phyloP scores from a whole-genome alignment of 805 yeast genomes.

The Nakazawaea wyomingensis region DNA sequence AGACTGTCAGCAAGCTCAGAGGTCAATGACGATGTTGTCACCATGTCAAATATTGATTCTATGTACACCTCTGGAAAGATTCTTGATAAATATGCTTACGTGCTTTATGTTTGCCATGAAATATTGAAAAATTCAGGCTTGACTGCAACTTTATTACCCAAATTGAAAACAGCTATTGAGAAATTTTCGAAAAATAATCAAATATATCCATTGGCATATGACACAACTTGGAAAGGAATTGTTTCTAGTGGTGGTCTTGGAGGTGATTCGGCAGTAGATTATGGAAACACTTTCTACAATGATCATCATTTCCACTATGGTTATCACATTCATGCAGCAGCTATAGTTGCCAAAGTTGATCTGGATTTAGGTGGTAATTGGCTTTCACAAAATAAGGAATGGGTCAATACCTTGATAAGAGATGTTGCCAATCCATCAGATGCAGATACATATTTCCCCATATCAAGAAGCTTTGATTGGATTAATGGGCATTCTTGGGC shows the following conservation, averaged over 20 bases:
- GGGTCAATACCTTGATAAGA: conserved; percentile 57
- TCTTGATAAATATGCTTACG: conserved; percentile 85
- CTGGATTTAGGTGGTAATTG: conserved; percentile 45
- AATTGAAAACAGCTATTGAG: conserved; percentile 61
- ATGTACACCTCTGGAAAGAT: conserved; percentile 83
- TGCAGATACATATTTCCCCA: conserved; percentile 54
- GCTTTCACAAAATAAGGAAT: conserved; percentile 41
- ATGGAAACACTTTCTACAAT: conserved; percentile 72
- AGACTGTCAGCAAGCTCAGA: conserved; percentile 33
- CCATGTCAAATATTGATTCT: conserved; percentile 38
- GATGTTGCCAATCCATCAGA: conserved; percentile 63
- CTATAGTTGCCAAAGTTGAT: conserved; percentile 68
- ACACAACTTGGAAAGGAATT: conserved; percentile 72
- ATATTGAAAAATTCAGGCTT: conserved; percentile 53
- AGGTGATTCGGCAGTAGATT: conserved; percentile 39
- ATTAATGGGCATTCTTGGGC: conserved; percentile 75
- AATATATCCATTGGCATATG: conserved; percentile 70
- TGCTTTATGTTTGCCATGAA: conserved; percentile 66
- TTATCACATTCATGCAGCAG: conserved; percentile 78
- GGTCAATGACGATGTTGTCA: conserved; percentile 35
- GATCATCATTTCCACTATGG: conserved; percentile 91
- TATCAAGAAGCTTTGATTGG: conserved; percentile 64
- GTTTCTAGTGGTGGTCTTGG: conserved; percentile 58
- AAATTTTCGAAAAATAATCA: conserved; percentile 70
- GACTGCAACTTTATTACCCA: conserved; percentile 46